A percentile compares a stretch with the other conserved stretches of the same genome.
These are phyloP conservation scores for Boletus rubroflammeus DNA, from an alignment of 768 basidiomycete species.

Conservation along the genomic window DNA sequence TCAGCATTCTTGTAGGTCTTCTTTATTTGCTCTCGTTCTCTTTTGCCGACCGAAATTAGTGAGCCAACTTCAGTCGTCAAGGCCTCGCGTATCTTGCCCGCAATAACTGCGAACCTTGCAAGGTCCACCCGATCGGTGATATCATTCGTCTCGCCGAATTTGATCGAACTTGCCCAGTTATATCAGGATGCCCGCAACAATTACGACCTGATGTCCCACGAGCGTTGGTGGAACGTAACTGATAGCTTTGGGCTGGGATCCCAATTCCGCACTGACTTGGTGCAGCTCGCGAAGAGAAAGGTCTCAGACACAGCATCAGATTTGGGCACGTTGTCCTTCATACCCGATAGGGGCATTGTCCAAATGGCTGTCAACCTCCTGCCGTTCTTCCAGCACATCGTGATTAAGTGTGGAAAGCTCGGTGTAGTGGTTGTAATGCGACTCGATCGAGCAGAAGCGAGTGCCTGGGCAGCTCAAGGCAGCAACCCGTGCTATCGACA, in stretches of 20 bases:
- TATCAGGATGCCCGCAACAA: slow-evolving; percentile 48
- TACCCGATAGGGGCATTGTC: slow-evolving; percentile 65
- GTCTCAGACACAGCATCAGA: slow-evolving; percentile 40
- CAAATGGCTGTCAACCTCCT: slow-evolving; percentile 82
- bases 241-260: slow-evolving; percentile 64
- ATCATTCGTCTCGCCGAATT: slow-evolving; percentile 79
- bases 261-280: slow-evolving; percentile 63
- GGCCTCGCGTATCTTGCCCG: slow-evolving; percentile 64
- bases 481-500: slow-evolving; percentile 46
- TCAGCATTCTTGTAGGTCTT: slow-evolving; percentile 72
- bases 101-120: slow-evolving; percentile 43
- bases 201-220: slow-evolving; percentile 48
- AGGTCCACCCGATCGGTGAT: slow-evolving; percentile 44
- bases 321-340: slow-evolving; percentile 52
- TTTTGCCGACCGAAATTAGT: slow-evolving; percentile 36
- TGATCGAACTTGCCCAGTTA: slow-evolving; percentile 67
- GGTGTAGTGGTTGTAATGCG: slow-evolving; percentile 67
- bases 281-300: slow-evolving; percentile 48
- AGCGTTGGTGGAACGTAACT: slow-evolving; percentile 62
- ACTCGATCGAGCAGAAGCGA: slow-evolving; percentile 38
- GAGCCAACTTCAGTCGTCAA: slow-evolving; percentile 94
- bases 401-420: slow-evolving; percentile 79
- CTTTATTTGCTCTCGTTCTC: neutral
- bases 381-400: slow-evolving; percentile 78
- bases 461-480: slow-evolving; percentile 48